Conservation (phyloP, 106 monocot genomes). For the Agapanthus africanus region DNA sequence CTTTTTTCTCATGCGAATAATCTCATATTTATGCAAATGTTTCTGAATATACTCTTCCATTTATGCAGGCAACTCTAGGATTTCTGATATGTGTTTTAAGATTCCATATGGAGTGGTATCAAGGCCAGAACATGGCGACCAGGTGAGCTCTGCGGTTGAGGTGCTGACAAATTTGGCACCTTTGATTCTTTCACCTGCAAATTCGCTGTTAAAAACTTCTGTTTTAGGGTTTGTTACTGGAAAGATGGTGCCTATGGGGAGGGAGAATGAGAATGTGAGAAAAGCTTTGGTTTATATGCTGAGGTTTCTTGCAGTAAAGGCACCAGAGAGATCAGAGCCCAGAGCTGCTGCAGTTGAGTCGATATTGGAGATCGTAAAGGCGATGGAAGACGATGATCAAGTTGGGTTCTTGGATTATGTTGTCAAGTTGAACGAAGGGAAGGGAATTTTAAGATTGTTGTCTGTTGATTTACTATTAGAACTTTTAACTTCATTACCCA, state of each 20-base stretch:
- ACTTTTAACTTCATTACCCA: slow-evolving; percentile 46
- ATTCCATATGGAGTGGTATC: slow-evolving; percentile 41
- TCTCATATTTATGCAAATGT: too few relatives aligned
- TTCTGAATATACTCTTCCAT: neutral
- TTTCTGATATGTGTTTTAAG: slow-evolving; percentile 46
- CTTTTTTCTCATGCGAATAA: too few relatives aligned
- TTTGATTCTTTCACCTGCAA: slow-evolving; percentile 39
- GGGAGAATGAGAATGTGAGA: slow-evolving; percentile 43
- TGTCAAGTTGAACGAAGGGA: slow-evolving; percentile 64
- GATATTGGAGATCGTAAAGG: slow-evolving; percentile 55
- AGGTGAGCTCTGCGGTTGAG: slow-evolving; percentile 28
- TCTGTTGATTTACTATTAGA: slow-evolving; percentile 67
- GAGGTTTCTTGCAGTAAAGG: slow-evolving; percentile 58
- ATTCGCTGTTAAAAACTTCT: slow-evolving; percentile 31
- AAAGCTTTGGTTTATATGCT: slow-evolving; percentile 67
- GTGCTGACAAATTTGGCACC: slow-evolving; percentile 42
- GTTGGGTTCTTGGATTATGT: slow-evolving; percentile 44
- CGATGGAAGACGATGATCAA: slow-evolving; percentile 46
- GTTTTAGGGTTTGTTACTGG: slow-evolving; percentile 38
- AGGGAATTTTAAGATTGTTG: slow-evolving; percentile 57
- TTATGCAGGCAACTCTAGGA: slow-evolving; percentile 4
- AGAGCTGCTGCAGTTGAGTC: slow-evolving; percentile 70
- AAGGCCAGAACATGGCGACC: slow-evolving; percentile 56
- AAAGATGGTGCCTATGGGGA: slow-evolving; percentile 37
- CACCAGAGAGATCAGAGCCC: slow-evolving; percentile 73